Evolutionary conservation across 495 filamentous ascomycete genomes (phyloP).

Genomic region (Neurospora intermedia): DNA sequence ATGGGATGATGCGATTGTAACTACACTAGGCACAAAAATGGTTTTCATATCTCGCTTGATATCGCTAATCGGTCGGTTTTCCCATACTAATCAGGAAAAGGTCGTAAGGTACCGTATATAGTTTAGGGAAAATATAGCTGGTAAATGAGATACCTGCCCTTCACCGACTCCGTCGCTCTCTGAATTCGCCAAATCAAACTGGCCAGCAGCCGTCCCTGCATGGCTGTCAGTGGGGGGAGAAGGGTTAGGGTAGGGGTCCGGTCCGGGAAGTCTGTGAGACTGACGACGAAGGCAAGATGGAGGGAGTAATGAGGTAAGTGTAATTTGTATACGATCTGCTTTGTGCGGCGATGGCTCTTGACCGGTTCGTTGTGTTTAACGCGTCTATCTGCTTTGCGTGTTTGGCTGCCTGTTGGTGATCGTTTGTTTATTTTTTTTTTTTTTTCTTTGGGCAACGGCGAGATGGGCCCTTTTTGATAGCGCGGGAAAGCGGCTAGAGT

Average conservation of each 20-base stretch:
- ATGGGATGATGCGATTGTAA: background rate
- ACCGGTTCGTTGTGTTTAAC: background rate
- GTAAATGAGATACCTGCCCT: background rate
- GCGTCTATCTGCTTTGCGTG: background rate
- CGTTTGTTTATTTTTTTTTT: no score
- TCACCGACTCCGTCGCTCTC: background rate
- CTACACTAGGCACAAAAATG: no score
- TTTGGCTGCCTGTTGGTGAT: background rate
- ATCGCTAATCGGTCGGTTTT: background rate
- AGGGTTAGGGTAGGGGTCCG: background rate
- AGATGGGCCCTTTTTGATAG: background rate
- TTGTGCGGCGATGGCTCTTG: background rate
- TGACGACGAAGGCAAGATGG: background rate
- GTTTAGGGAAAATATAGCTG: background rate
- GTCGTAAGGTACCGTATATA: background rate
- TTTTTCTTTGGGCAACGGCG: background rate
- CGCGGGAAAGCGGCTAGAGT: background rate
- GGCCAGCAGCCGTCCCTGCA: background rate
- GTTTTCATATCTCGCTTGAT: background rate
- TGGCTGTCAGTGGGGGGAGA: background rate
- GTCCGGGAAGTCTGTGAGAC: background rate
- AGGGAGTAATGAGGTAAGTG: background rate
- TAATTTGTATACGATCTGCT: background rate
- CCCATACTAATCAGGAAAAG: background rate
- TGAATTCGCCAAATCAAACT: background rate